Conservation (phyloP, 345 rosid species). For the Dimocarpus longan region DNA sequence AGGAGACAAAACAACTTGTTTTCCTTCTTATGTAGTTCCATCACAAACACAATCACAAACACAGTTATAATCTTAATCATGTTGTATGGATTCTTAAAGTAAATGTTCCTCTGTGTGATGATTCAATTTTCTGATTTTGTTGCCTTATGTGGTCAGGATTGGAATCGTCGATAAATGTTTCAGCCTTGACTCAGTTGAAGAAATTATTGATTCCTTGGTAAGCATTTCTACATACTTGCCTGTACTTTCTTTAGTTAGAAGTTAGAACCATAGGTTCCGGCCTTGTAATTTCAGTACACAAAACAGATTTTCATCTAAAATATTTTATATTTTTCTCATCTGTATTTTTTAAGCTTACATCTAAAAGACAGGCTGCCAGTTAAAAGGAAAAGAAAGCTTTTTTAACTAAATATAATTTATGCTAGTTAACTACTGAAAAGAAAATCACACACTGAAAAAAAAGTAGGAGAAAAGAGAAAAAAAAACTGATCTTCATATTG, state of each 20-base stretch:
- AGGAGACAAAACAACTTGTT: not conserved
- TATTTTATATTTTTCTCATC: not conserved
- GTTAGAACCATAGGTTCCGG: not conserved
- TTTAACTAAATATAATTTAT: not conserved
- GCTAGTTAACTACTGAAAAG: not conserved
- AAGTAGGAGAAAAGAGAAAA: too few relatives aligned
- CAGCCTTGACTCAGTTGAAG: conserved; percentile 82
- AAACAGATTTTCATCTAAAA: not conserved
- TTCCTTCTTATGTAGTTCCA: not conserved
- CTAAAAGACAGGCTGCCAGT: not conserved
- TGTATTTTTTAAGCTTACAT: not conserved
- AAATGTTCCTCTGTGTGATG: not conserved
- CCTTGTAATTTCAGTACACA: not conserved
- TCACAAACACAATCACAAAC: conserved; percentile 1
- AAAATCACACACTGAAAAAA: too few relatives aligned
- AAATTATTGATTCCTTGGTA: conserved; percentile 81
- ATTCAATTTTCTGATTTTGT: conserved; percentile 12
- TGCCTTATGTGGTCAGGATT: conserved; percentile 46
- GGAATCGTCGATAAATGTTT: conserved; percentile 76
- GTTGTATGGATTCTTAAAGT: not conserved
- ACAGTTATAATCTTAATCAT: too few relatives aligned
- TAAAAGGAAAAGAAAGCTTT: not conserved
- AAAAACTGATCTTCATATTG: too few relatives aligned
- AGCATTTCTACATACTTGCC: conserved; percentile 15
- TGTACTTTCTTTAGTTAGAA: not conserved